Base-by-base conservation (phyloP, 768 basidiomycete genomes). In the Tylopilus felleus region DNA sequence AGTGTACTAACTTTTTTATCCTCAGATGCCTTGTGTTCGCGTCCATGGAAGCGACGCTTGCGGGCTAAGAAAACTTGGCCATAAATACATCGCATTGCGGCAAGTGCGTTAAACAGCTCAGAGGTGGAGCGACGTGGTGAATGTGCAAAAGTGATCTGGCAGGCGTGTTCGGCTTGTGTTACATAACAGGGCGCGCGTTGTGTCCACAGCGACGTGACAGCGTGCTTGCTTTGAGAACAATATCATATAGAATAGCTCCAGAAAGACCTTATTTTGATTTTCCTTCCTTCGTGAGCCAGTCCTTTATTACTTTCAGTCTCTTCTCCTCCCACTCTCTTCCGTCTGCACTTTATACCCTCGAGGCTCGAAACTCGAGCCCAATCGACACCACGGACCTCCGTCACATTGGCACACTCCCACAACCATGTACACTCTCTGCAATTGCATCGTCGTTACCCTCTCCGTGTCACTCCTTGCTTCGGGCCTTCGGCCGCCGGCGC, bases 391-490 rank as follows among this genome's bases (percentile, higher is more conserved):
- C 44, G 35, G 35, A 36, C 35, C 17, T 36, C 35, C 16, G 35
- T 36, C 35, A 36, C 35, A 5, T 17, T 36, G 31, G 13, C 31
- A 33, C 31, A 13, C 35, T 29, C n/a, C n/a, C 38, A 36, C 38
- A 38, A 27, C 33, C 25, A 67, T 62, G 58, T 28, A 22, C 21
- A 5, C 38, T 5, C 25, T 21, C 14, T 25, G 27, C 33, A 19
- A n/a, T 38, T n/a, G n/a, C n/a, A 5, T 38, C 38, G 8, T 49
- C 33, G n/a, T 45, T 27, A 25, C 50, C 9, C n/a, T 65, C 19
- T 58, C 48, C 3, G 49, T 55, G 35, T 47, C 55, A 9, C 27
- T 38, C 13, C 51, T 63, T n/a, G 61, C 56, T 43, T 51, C 51
- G 1, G 35, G 35, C 16, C 5, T 36, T 5, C 13, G n/a, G 1